Evolutionary conservation across 2,329 filamentous ascomycete genomes (phyloP), one percentile per base, ranked within the genome.

Genomic region (Xylariales sp.): DNA sequence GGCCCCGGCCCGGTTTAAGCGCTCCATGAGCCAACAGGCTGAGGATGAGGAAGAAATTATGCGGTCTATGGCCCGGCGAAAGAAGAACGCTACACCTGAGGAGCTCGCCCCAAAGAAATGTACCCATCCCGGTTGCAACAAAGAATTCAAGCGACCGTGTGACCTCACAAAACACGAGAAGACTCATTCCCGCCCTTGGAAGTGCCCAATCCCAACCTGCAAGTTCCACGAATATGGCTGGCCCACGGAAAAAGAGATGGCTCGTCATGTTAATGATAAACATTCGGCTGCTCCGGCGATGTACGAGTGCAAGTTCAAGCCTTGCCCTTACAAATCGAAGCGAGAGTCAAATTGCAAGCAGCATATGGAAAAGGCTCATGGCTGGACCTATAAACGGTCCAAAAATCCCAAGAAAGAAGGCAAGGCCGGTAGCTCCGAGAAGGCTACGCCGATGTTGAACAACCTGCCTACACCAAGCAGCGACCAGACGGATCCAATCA

Each of bases 91-190:
- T 43, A 91, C 90, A 59, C 91, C 92, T 5, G 93, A 95, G 80
- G 91, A 97, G 80, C 89, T 95, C 57, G 90, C 93, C 55, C 91
- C 89, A 64, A 90, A 95, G 81, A 89, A 89, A 75, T 97, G 93
- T 84, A 86, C 87, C 70, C 88, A 94, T 77, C 84, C 84, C 5
- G 88, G 88, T 48, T 98, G 95, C 82, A 90, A 89, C 80, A 97
- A 97, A 82, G 89, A 95, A 80, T 98, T 98, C 84, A 97, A 96
- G 82, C 91, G 96, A 69, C 93, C 93, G n/a, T 98, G 96, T 81
- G 96, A 99, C 79, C 84, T 98, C 67, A 97, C 94, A 73, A 98
- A 98, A 85, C 96, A 99, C 81, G 92, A 97, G 83, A 99, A 98
- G 85, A 98, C 95, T 0, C 96, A 99, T 80, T 94, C 93, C 64